A percentile compares a stretch with the other conserved stretches of the same genome.
Evolutionary conservation across 139 green algal genomes (phyloP).

Genomic region (Parachlorella kessleri): DNA sequence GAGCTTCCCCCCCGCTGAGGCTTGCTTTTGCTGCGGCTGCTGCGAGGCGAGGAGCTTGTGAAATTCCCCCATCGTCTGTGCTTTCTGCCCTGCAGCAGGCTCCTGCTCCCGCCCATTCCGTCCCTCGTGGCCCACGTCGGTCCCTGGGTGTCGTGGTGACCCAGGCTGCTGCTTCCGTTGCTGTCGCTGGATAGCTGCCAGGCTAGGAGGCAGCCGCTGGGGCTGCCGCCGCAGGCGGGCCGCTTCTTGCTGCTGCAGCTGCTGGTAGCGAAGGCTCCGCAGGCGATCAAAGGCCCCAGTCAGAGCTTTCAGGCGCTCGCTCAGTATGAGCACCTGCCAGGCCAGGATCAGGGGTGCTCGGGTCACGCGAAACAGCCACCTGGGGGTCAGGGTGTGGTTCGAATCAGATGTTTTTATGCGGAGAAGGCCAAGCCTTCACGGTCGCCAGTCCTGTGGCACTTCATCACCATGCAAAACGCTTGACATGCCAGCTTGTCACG

Average conservation of each 20-base stretch:
- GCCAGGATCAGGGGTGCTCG: no score
- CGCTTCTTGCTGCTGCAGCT: constrained; percentile 32
- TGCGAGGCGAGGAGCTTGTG: background rate
- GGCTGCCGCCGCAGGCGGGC: constrained; percentile 21
- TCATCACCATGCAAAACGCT: no score
- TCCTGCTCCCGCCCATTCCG: no score
- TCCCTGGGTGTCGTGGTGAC: background rate
- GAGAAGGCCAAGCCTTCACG: no score
- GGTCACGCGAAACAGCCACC: no score
- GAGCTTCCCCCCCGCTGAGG: background rate
- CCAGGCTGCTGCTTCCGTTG: background rate
- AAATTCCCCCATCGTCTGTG: no score
- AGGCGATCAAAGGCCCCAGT: constrained; percentile 67
- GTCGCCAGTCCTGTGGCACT: no score
- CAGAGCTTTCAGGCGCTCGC: constrained; percentile 61
- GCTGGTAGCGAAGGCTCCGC: constrained; percentile 28
- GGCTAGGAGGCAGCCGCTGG: background rate
- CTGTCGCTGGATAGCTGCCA: background rate
- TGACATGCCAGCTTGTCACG: no score
- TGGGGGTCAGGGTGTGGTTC: no score
- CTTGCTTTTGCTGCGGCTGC: constrained; percentile 1
- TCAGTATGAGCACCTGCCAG: constrained; percentile 81
- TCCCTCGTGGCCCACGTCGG: no score
- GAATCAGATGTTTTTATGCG: no score
- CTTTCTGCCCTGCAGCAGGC: no score